A percentile compares a stretch with the other conserved stretches of the same genome.
These are phyloP conservation scores for Vitis amurensis DNA, from an alignment of 164 flowering plant species.

Conservation along the genomic window DNA sequence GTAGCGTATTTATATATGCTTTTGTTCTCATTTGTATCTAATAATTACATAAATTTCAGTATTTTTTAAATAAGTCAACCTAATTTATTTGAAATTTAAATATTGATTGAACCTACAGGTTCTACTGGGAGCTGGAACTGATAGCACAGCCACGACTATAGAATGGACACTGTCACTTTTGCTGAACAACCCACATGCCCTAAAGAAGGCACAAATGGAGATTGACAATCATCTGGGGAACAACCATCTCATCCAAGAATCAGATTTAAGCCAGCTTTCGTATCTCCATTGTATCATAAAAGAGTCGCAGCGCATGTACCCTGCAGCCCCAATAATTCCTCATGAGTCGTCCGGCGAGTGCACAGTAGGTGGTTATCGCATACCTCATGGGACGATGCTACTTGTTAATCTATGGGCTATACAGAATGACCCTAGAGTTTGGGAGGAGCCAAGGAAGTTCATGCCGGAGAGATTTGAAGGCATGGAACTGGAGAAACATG, in stretches of 20 bases:
- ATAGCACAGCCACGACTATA: slow-evolving; percentile 16
- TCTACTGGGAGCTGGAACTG: slow-evolving; percentile 14
- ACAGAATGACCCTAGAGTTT: slow-evolving; percentile 17
- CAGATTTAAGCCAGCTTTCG: slow-evolving; percentile 27
- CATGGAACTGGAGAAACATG: slow-evolving; percentile 3
- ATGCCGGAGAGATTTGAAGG: slow-evolving; percentile 32
- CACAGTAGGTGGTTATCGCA: slow-evolving; percentile 21
- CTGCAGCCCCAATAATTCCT: slow-evolving; percentile 24
- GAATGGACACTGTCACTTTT: slow-evolving; percentile 20
- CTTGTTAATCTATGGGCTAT: slow-evolving; percentile 28
- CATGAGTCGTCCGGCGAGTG: slow-evolving; percentile 29
- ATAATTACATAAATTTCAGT: no score
- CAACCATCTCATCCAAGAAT: slow-evolving; percentile 19
- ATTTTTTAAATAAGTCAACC: no score
- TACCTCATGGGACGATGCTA: slow-evolving; percentile 30
- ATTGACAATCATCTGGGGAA: slow-evolving; percentile 14
- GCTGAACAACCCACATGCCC: slow-evolving; percentile 8
- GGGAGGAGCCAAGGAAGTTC: slow-evolving; percentile 24
- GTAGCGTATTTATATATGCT: no score
- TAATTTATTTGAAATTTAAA: no score
- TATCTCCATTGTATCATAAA: slow-evolving; percentile 24
- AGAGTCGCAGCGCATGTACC: slow-evolving; percentile 31
- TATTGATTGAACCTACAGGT: slow-evolving; percentile 1
- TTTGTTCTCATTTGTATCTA: no score
- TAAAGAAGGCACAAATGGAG: slow-evolving; percentile 13